A percentile compares a stretch with the other conserved stretches of the same genome.
These are phyloP conservation scores for Neoboletus brunneissimus DNA, from an alignment of 768 basidiomycete genomes.

Conservation along the genomic window DNA sequence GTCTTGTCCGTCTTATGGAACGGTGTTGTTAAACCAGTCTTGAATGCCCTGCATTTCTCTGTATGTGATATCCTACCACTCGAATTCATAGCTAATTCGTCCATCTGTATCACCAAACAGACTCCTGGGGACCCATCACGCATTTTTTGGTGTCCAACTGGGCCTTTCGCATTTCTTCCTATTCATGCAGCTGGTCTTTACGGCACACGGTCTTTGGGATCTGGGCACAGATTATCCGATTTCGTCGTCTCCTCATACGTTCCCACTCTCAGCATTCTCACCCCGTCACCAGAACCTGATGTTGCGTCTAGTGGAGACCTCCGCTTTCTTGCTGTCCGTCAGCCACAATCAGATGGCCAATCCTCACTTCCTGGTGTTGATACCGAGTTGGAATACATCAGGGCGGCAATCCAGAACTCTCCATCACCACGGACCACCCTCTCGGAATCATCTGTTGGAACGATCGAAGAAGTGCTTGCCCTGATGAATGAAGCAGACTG, in stretches of 20 bases:
- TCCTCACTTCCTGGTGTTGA: neutral
- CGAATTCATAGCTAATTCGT: too few species aligned
- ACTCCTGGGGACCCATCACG: too few species aligned
- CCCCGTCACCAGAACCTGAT: neutral
- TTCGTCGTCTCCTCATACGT: neutral
- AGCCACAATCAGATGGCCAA: neutral
- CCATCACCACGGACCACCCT: neutral
- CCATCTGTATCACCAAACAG: too few species aligned
- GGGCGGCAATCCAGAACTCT: neutral
- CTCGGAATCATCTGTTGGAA: neutral
- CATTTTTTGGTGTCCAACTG: too few species aligned
- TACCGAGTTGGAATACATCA: neutral
- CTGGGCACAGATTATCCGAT: neutral
- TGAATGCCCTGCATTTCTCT: neutral
- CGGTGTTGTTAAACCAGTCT: constrained; percentile 4
- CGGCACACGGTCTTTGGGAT: neutral
- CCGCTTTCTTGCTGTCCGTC: neutral
- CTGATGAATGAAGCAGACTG: neutral
- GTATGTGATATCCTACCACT: too few species aligned
- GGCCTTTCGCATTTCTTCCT: too few species aligned
- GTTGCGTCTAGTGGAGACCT: neutral
- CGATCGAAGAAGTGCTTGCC: neutral
- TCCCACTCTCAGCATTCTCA: neutral
- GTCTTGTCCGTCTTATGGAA: constrained; percentile 11
- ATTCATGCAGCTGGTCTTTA: too few species aligned